phyloP scores from a whole-genome alignment of 352 stramenopile species.

The Phytopythium montanum region DNA sequence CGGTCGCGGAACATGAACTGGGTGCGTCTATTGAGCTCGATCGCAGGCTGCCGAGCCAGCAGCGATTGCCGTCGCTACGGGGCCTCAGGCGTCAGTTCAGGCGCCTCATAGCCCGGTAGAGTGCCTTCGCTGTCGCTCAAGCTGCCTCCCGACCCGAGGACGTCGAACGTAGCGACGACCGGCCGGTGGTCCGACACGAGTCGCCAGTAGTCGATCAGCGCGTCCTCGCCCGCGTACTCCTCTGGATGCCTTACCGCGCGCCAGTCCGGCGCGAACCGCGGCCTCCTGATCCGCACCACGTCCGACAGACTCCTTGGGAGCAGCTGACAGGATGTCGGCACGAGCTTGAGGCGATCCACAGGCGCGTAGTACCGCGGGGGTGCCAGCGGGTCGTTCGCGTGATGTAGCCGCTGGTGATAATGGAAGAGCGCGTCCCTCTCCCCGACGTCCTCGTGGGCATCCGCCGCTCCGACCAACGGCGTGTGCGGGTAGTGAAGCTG shows the following conservation, averaged over 20 bases:
- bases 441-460: not conserved
- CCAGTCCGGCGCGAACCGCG: conserved; percentile 76
- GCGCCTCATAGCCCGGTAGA: not conserved
- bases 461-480: not conserved
- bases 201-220: conserved; percentile 80
- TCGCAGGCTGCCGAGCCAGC: conserved; percentile 3
- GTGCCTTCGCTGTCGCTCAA: not conserved
- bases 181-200: conserved; percentile 79
- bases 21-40: conserved; percentile 8
- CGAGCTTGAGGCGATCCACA: conserved; percentile 37
- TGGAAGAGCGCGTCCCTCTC: conserved; percentile 1
- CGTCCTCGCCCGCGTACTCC: conserved; percentile 44
- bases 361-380: conserved; percentile 3
- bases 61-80: not conserved
- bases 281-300: conserved; percentile 64
- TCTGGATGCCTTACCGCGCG: conserved; percentile 33
- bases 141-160: conserved; percentile 18
- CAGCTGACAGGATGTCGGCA: conserved; percentile 53
- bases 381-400: not conserved
- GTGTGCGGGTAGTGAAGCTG: not conserved
- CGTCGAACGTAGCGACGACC: conserved; percentile 60
- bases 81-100: not conserved
- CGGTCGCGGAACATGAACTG: not conserved
- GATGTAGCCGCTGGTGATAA: conserved; percentile 7
- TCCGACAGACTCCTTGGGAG: conserved; percentile 63